These are phyloP conservation scores for Candida vaughaniae DNA, from an alignment of 805 yeast species.

Conservation along the genomic window DNA sequence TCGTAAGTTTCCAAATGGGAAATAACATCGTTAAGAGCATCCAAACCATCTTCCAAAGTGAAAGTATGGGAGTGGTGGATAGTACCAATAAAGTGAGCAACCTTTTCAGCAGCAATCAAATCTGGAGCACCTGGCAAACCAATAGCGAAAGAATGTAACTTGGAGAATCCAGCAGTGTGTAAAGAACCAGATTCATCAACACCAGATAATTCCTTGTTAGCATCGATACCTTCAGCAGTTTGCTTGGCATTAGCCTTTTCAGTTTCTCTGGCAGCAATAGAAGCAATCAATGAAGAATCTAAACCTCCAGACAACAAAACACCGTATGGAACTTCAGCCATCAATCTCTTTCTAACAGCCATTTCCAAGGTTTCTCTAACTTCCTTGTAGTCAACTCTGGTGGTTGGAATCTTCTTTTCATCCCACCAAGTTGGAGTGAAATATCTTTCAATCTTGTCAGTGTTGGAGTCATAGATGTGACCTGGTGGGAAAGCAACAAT, in stretches of 20 bases:
- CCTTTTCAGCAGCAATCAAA: conserved; percentile 92
- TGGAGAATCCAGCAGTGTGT: conserved; percentile 69
- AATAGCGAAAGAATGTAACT: conserved; percentile 92
- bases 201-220: conserved; percentile 79
- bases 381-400: conserved; percentile 66
- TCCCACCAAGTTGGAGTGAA: conserved; percentile 96
- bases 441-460: conserved; percentile 84
- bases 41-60: conserved; percentile 95
- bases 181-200: conserved; percentile 86
- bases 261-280: conserved; percentile 97
- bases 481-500: conserved; percentile 98
- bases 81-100: conserved; percentile 93
- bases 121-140: conserved; percentile 99
- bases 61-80: conserved; percentile 97
- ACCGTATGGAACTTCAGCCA: conserved; percentile 99
- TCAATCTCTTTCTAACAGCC: conserved; percentile 97
- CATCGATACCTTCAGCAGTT: conserved; percentile 50
- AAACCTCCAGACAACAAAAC: conserved; percentile 96
- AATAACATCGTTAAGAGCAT: conserved; percentile 91
- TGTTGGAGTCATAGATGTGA: conserved; percentile 88
- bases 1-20: conserved; percentile 96
- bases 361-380: conserved; percentile 83
- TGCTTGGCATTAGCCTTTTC: conserved; percentile 56
- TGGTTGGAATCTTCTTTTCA: conserved; percentile 68
- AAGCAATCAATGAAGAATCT: conserved; percentile 93